phyloP scores from a whole-genome alignment of 148 eudicot genomes.

The Cornus suecica region DNA sequence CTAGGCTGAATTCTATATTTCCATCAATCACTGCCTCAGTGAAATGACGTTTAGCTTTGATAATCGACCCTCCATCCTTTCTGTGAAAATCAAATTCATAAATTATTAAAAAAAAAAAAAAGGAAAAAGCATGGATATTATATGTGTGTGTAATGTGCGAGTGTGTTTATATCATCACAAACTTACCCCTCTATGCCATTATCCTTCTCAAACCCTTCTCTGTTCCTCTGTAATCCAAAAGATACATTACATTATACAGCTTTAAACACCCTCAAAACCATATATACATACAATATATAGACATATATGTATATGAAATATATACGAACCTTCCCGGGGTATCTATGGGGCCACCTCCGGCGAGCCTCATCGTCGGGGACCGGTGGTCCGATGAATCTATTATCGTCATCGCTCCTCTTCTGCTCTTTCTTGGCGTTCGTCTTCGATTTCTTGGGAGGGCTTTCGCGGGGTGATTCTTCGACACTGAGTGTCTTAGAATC shows the following conservation, averaged over 20 bases:
- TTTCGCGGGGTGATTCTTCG: not conserved
- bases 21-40: conserved; percentile 55
- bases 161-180: not conserved
- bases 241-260: not conserved
- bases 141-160: not conserved
- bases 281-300: not conserved
- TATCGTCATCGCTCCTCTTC: conserved; percentile 11
- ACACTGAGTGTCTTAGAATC: not conserved
- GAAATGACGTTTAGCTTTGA: conserved; percentile 45
- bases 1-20: conserved; percentile 21
- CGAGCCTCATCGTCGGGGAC: conserved; percentile 36
- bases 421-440: conserved; percentile 14
- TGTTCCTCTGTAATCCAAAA: not conserved
- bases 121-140: not conserved
- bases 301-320: not conserved
- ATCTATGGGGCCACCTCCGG: conserved; percentile 53
- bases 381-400: conserved; percentile 42
- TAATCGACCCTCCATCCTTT: conserved; percentile 20
- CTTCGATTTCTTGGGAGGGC: not conserved
- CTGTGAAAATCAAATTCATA: conserved; percentile 8
- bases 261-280: not conserved
- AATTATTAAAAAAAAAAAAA: not conserved
- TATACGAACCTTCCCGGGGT: conserved; percentile 18
- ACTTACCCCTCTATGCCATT: not conserved
- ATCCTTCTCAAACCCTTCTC: not conserved